Conservation (phyloP, 2,329 filamentous ascomycete genomes). For the Calonectria ilicicola region DNA sequence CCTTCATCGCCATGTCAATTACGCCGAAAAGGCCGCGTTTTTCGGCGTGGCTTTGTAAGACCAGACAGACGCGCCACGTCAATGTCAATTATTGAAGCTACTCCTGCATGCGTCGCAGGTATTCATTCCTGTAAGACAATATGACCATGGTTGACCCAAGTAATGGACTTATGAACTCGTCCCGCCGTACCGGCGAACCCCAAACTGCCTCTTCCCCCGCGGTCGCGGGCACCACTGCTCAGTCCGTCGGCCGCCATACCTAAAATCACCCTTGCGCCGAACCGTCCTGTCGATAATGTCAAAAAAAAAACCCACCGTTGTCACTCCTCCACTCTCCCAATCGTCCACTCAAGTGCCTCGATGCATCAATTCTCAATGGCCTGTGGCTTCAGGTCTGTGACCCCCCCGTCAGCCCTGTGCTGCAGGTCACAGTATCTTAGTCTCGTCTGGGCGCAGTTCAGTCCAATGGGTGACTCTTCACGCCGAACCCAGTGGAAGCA, state of each 20-base stretch:
- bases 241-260: conserved; percentile 3
- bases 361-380: conserved; percentile 7
- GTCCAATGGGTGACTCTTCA: conserved; percentile 44
- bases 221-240: conserved; percentile 9
- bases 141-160: neutral
- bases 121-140: neutral
- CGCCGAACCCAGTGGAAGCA: conserved; percentile 40
- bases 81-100: neutral
- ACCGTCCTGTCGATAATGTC: conserved; percentile 12
- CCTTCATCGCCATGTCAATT: conserved; percentile 12
- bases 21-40: conserved; percentile 7
- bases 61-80: conserved; percentile 1
- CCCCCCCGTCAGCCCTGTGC: conserved; percentile 42
- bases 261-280: conserved; percentile 16
- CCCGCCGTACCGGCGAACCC: conserved; percentile 11
- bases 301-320: conserved; percentile 8
- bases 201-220: conserved; percentile 7
- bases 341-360: conserved; percentile 5
- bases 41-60: conserved; percentile 11
- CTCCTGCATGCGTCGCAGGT: neutral
- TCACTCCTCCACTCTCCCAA: conserved; percentile 21
- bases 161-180: neutral
- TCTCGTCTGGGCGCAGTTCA: conserved; percentile 25
- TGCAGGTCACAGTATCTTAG: conserved; percentile 40
- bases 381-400: conserved; percentile 26